Evolutionary conservation across 1,284 basidiomycete species (phyloP).

Genomic region (Tremellales sp.): DNA sequence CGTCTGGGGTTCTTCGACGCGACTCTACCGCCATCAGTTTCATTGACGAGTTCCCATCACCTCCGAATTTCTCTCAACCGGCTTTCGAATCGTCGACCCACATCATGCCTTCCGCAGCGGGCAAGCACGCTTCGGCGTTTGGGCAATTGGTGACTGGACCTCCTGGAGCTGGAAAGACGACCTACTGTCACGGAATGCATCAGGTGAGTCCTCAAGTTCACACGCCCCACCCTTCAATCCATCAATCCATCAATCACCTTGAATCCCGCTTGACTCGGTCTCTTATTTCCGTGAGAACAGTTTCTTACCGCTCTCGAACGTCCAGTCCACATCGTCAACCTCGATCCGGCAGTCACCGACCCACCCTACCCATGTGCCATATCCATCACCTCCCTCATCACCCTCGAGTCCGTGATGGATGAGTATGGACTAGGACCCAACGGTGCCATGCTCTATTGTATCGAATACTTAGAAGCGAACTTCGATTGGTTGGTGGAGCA

Average conservation of each 20-base stretch:
- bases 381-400: slow-evolving; percentile 81
- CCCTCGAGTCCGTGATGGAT: slow-evolving; percentile 81
- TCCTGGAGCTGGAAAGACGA: slow-evolving; percentile 89
- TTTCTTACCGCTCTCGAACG: slow-evolving; percentile 81
- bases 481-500: slow-evolving; percentile 84
- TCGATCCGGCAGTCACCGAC: slow-evolving; percentile 87
- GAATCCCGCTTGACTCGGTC: background rate
- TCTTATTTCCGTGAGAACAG: slow-evolving; percentile 23
- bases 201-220: too few relatives aligned
- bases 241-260: too few relatives aligned
- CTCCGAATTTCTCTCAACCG: slow-evolving; percentile 3
- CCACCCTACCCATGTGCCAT: slow-evolving; percentile 89
- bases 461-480: slow-evolving; percentile 95
- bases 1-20: slow-evolving; percentile 1
- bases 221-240: background rate
- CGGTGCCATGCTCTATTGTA: slow-evolving; percentile 93
- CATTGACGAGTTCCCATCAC: slow-evolving; percentile 25
- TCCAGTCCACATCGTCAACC: slow-evolving; percentile 84
- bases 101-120: background rate
- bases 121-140: slow-evolving; percentile 33
- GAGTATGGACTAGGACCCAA: slow-evolving; percentile 87
- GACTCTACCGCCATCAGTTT: slow-evolving; percentile 26
- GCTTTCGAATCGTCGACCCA: background rate
- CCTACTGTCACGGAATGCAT: slow-evolving; percentile 88
- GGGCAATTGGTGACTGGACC: slow-evolving; percentile 73